Conservation (phyloP, 768 basidiomycete genomes). For the Tylopilus vinaceipallidus region DNA sequence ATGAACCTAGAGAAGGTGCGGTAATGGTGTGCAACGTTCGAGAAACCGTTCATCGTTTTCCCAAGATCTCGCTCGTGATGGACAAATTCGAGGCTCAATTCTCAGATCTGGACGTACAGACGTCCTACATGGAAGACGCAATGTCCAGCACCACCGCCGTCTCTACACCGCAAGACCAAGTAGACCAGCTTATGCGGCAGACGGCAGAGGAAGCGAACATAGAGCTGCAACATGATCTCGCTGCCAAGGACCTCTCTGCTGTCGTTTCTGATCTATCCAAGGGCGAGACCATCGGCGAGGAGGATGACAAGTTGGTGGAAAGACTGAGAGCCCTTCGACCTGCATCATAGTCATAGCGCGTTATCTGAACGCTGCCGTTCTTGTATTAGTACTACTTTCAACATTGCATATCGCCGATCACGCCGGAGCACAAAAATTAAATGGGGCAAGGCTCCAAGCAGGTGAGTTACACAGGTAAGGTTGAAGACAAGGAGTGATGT, state of each 20-base stretch:
- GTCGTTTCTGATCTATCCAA: constrained; percentile 56
- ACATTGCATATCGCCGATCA: background rate
- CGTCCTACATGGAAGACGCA: constrained; percentile 96
- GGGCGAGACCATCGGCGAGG: constrained; percentile 61
- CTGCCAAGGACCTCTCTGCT: constrained; percentile 53
- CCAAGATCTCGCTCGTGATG: constrained; percentile 97
- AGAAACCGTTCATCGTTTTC: background rate
- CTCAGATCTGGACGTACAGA: constrained; percentile 95
- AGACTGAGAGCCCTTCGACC: constrained; percentile 86
- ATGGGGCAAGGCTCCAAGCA: constrained; percentile 6
- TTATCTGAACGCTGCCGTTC: background rate
- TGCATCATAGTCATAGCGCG: constrained; percentile 43
- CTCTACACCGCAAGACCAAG: constrained; percentile 95
- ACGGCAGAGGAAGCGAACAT: constrained; percentile 97
- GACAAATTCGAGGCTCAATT: constrained; percentile 98
- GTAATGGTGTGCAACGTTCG: background rate
- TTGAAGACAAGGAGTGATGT: constrained; percentile 14
- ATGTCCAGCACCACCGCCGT: constrained; percentile 92
- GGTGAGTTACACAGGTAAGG: background rate
- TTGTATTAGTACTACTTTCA: constrained; percentile 11
- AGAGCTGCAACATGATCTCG: constrained; percentile 89
- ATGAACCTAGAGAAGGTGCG: constrained; percentile 97
- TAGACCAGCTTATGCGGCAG: constrained; percentile 87
- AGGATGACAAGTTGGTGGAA: constrained; percentile 81
- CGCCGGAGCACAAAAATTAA: constrained; percentile 1